phyloP scores from a whole-genome alignment of 257 asterid genomes.

The Solanum phureja region DNA sequence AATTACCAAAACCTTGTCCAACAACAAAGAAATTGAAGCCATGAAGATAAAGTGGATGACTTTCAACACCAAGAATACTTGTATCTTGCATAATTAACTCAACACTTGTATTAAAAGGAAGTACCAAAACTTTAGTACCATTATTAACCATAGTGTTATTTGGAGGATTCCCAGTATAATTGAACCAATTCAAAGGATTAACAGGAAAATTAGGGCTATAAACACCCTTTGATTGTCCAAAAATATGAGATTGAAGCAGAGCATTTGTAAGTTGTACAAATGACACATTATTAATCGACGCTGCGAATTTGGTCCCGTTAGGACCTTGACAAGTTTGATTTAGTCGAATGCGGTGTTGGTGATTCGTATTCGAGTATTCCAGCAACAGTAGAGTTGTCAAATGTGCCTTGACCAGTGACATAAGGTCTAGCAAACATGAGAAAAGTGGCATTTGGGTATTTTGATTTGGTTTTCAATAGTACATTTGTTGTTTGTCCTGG shows the following conservation, averaged over 20 bases:
- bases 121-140: conserved; percentile 16
- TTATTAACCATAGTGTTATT: conserved; percentile 8
- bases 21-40: conserved; percentile 22
- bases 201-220: conserved; percentile 13
- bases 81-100: conserved; percentile 27
- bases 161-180: conserved; percentile 20
- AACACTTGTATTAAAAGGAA: conserved; percentile 18
- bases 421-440: conserved; percentile 29
- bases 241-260: conserved; percentile 29
- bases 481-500: conserved; percentile 47
- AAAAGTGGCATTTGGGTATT: conserved; percentile 12
- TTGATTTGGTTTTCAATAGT: conserved; percentile 22
- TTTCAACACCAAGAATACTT: conserved; percentile 18
- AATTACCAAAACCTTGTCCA: conserved; percentile 17
- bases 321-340: conserved; percentile 34
- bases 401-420: conserved; percentile 30
- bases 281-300: conserved; percentile 37
- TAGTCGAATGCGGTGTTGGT: background rate
- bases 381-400: conserved; percentile 39
- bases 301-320: conserved; percentile 26
- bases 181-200: conserved; percentile 5
- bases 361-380: conserved; percentile 33
- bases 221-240: conserved; percentile 7
- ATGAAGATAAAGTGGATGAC: conserved; percentile 27
- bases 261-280: conserved; percentile 31